A percentile compares a stretch with the other conserved stretches of the same genome.
These are phyloP conservation scores for Cyberlindnera xishuangbannaensis DNA, from an alignment of 805 yeast genomes.

Conservation along the genomic window DNA sequence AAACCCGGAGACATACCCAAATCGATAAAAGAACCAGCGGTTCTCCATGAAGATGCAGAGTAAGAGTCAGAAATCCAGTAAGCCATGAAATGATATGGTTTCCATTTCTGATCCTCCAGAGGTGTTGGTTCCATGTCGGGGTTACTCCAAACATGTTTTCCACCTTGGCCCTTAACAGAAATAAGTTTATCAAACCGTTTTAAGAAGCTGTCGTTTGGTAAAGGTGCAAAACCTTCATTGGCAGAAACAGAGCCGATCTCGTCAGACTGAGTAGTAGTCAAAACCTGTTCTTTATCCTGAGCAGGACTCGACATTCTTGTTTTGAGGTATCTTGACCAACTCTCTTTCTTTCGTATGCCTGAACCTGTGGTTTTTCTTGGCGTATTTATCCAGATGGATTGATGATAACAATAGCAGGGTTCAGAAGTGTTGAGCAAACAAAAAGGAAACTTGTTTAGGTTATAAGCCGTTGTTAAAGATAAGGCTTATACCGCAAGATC, in stretches of 20 bases:
- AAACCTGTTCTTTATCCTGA: constrained; percentile 1
- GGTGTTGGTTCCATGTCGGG: constrained; percentile 14
- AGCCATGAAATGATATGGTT: constrained; percentile 13
- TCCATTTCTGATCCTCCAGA: constrained; percentile 11
- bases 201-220: not conserved
- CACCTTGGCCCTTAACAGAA: constrained; percentile 2
- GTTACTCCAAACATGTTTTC: constrained; percentile 6
- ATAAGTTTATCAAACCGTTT: constrained; percentile 1
- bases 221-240: not conserved
- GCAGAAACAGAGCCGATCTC: constrained; percentile 3
- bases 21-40: constrained; percentile 13
- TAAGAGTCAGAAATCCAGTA: constrained; percentile 16
- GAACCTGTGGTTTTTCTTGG: too few species aligned
- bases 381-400: too few species aligned
- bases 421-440: too few species aligned
- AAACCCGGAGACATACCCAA: constrained; percentile 12
- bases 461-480: too few species aligned
- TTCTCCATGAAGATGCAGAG: constrained; percentile 15
- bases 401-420: too few species aligned
- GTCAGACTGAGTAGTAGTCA: not conserved
- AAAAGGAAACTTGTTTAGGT: too few species aligned
- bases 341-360: too few species aligned
- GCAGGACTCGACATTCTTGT: too few species aligned
- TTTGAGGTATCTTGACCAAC: too few species aligned
- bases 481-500: too few species aligned